Percentiles rank a stretch among this genome's conserved stretches.
Evolutionary conservation across 1,284 basidiomycete species (phyloP).

Genomic region (Papiliotrema laurentii): DNA sequence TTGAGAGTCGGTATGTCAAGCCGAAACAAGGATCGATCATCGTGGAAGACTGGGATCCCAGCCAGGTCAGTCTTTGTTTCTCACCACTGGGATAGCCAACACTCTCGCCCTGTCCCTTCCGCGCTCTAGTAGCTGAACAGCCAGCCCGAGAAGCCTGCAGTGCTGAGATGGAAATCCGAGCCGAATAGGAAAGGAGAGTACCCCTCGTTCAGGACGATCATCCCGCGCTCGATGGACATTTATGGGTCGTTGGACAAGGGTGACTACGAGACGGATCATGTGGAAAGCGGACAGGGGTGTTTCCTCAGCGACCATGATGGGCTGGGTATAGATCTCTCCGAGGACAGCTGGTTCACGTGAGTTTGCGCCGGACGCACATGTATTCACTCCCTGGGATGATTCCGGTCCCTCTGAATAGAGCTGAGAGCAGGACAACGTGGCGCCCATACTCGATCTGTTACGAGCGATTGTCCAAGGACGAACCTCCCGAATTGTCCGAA

Average conservation of each 20-base stretch:
- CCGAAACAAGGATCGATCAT: conserved; percentile 27
- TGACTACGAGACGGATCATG: conserved; percentile 22
- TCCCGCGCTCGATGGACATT: conserved; percentile 6
- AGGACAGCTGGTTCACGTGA: conserved; percentile 10
- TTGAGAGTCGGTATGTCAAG: conserved; percentile 19
- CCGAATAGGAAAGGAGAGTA: conserved; percentile 27
- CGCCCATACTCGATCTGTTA: conserved; percentile 15
- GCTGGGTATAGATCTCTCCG: conserved; percentile 20
- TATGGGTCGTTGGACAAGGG: conserved; percentile 17
- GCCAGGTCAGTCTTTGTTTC: conserved; percentile 18
- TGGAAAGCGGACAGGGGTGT: conserved; percentile 10
- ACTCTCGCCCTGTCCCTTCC: too few species aligned
- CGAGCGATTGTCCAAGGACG: conserved; percentile 29
- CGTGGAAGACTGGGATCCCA: conserved; percentile 35
- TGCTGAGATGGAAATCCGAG: conserved; percentile 22
- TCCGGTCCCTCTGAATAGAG: background rate
- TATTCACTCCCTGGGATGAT: too few species aligned
- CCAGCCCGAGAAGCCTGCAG: conserved; percentile 17
- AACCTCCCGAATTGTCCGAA: conserved; percentile 16
- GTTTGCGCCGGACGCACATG: background rate
- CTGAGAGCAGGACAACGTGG: background rate
- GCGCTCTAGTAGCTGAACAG: too few species aligned
- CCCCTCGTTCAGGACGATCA: conserved; percentile 17
- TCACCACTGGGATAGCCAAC: too few species aligned
- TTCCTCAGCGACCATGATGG: conserved; percentile 15